phyloP scores from a whole-genome alignment of 805 yeast genomes.

The Cephaloascus albidus region DNA sequence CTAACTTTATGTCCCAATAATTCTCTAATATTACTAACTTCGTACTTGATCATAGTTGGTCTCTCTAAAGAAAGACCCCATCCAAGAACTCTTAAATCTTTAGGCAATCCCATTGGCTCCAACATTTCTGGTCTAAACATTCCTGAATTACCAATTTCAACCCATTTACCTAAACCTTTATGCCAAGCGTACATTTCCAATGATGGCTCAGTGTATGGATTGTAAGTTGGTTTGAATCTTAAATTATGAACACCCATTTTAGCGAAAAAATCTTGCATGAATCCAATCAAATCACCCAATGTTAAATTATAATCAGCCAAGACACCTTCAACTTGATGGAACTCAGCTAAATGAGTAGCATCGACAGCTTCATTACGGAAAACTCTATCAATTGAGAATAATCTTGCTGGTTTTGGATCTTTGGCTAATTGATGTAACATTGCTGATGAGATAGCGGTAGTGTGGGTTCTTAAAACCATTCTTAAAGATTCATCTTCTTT shows the following conservation, averaged over 20 bases:
- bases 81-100: constrained; percentile 87
- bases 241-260: constrained; percentile 96
- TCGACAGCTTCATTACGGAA: constrained; percentile 99
- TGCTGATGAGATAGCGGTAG: constrained; percentile 87
- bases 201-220: constrained; percentile 98
- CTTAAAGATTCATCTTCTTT: constrained; percentile 81
- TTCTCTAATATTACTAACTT: constrained; percentile 92
- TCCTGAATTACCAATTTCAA: constrained; percentile 98
- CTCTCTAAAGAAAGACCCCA: constrained; percentile 97
- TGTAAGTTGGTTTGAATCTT: constrained; percentile 97
- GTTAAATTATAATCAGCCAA: constrained; percentile 94
- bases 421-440: constrained; percentile 83
- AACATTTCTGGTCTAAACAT: constrained; percentile 99
- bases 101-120: constrained; percentile 96
- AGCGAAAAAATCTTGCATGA: constrained; percentile 94
- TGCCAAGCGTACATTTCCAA: constrained; percentile 97
- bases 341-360: constrained; percentile 98
- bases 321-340: constrained; percentile 99
- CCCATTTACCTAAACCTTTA: constrained; percentile 92
- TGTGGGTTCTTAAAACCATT: constrained; percentile 93
- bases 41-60: constrained; percentile 98
- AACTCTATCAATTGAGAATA: constrained; percentile 94
- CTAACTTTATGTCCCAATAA: constrained; percentile 94
- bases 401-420: constrained; percentile 82
- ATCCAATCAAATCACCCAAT: constrained; percentile 92